phyloP scores from a whole-genome alignment of 2,329 filamentous ascomycete species.

The Hypoxylon sp. region DNA sequence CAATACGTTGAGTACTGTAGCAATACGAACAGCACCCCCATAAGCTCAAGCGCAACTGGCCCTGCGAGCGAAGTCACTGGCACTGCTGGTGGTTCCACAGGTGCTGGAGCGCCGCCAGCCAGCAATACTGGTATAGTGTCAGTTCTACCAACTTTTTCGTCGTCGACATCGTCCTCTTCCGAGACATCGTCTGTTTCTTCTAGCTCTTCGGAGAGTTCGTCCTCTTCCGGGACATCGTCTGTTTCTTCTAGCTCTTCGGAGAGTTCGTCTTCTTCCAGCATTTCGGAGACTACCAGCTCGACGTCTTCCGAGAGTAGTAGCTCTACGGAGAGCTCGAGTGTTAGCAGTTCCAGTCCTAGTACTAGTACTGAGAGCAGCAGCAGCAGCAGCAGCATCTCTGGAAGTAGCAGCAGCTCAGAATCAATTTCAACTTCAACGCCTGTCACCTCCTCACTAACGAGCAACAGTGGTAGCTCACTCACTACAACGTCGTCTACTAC shows the following conservation, averaged over 20 bases:
- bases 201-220: constrained; percentile 14
- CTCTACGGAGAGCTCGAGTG: constrained; percentile 16
- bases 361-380: constrained; percentile 8
- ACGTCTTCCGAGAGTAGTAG: constrained; percentile 7
- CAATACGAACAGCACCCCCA: not conserved
- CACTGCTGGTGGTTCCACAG: constrained; percentile 29
- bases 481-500: constrained; percentile 32
- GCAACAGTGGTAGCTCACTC: constrained; percentile 11
- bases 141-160: constrained; percentile 30
- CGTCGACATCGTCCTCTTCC: constrained; percentile 20
- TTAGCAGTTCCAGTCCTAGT: constrained; percentile 12
- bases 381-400: constrained; percentile 15
- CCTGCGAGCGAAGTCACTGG: constrained; percentile 35
- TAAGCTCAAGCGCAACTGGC: constrained; percentile 11
- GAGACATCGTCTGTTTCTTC: constrained; percentile 14
- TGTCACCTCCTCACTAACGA: constrained; percentile 22
- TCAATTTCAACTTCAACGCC: constrained; percentile 29
- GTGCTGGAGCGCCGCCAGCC: constrained; percentile 33
- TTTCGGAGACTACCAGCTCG: too few species aligned
- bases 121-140: constrained; percentile 31
- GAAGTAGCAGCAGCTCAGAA: constrained; percentile 12
- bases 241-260: constrained; percentile 18
- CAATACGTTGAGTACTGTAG: constrained; percentile 64
- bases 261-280: constrained; percentile 10
- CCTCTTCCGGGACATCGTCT: constrained; percentile 17